phyloP scores from a whole-genome alignment of 2,329 filamentous ascomycete genomes.

The Trichothecium roseum region DNA sequence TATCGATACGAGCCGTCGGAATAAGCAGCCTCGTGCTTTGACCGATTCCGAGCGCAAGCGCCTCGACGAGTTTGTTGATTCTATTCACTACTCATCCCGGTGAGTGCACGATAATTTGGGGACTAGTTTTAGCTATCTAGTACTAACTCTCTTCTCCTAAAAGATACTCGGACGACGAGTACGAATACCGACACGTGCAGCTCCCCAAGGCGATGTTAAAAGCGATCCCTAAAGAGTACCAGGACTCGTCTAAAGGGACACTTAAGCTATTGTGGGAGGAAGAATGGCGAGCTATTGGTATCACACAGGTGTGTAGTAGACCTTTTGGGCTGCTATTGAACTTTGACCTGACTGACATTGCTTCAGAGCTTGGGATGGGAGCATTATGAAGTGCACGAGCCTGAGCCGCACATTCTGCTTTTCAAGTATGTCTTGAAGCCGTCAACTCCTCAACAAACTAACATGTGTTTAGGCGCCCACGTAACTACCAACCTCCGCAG shows the following conservation, averaged over 20 bases:
- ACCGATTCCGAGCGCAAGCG: constrained; percentile 71
- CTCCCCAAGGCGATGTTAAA: constrained; percentile 98
- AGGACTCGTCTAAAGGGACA: constrained; percentile 79
- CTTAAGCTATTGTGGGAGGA: constrained; percentile 97
- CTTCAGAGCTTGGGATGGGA: constrained; percentile 92
- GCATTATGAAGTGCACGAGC: constrained; percentile 98
- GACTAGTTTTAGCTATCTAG: neutral
- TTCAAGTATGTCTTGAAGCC: constrained; percentile 68
- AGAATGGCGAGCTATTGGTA: constrained; percentile 93
- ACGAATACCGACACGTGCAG: constrained; percentile 95
- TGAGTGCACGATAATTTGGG: constrained; percentile 29
- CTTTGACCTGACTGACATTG: neutral
- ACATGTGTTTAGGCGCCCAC: constrained; percentile 51
- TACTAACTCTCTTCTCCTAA: neutral
- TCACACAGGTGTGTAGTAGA: constrained; percentile 69
- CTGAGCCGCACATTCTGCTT: constrained; percentile 93
- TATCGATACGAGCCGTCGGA: constrained; percentile 77
- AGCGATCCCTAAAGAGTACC: constrained; percentile 84
- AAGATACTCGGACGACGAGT: constrained; percentile 88
- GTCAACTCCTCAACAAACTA: constrained; percentile 1
- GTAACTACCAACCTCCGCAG: constrained; percentile 72
- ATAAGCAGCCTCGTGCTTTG: constrained; percentile 72
- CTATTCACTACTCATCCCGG: constrained; percentile 92
- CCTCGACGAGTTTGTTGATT: constrained; percentile 84
- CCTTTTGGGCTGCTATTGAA: neutral